Percentiles rank a stretch among this genome's conserved stretches.
phyloP scores from a whole-genome alignment of 371 early-diverging fungal genomes.

The Mucor irregularis region DNA sequence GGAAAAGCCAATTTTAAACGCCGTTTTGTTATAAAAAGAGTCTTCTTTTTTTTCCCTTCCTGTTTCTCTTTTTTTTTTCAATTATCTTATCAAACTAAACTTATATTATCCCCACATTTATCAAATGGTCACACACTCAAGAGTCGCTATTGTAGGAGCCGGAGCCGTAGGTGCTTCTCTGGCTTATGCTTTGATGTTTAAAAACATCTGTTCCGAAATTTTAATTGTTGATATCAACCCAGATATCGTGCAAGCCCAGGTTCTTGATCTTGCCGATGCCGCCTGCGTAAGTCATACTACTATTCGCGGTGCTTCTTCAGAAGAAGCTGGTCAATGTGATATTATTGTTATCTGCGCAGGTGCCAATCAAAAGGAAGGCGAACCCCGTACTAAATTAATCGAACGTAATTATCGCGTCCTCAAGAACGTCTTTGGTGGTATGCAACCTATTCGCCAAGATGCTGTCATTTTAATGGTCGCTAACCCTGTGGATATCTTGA shows the following conservation, averaged over 20 bases:
- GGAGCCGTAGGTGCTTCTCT: conserved; percentile 83
- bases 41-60: not conserved
- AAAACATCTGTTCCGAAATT: conserved; percentile 69
- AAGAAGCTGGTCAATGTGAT: conserved; percentile 84
- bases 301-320: conserved; percentile 55
- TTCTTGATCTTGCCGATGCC: conserved; percentile 77
- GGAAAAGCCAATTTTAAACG: not conserved
- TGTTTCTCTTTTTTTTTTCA: not conserved
- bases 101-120: not conserved
- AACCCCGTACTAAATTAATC: conserved; percentile 75
- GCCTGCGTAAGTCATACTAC: conserved; percentile 66
- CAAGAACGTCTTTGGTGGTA: conserved; percentile 62
- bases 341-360: conserved; percentile 89
- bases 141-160: conserved; percentile 76
- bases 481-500: conserved; percentile 84
- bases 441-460: conserved; percentile 74
- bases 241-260: conserved; percentile 73
- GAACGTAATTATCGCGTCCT: conserved; percentile 82
- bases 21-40: not conserved
- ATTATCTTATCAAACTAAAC: not conserved
- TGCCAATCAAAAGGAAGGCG: conserved; percentile 80
- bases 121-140: conserved; percentile 20
- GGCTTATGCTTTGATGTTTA: conserved; percentile 72
- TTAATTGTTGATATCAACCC: conserved; percentile 70
- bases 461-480: conserved; percentile 79